phyloP scores from a whole-genome alignment of 163 green algal genomes.

The Chlamydomonas reinhardtii region DNA sequence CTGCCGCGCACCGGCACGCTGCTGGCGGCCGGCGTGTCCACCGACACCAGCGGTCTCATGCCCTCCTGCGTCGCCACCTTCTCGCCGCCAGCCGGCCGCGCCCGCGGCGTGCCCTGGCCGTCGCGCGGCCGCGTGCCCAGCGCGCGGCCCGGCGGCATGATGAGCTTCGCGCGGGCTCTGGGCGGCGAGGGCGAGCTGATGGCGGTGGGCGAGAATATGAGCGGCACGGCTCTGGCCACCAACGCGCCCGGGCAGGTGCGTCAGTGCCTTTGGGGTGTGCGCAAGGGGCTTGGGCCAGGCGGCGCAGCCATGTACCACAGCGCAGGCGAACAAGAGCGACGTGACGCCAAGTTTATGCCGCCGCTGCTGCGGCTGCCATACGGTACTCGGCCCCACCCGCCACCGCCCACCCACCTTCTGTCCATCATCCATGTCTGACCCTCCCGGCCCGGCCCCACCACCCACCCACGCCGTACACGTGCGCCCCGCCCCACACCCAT shows the following conservation, averaged over 20 bases:
- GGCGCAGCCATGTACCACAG: too few relatives aligned
- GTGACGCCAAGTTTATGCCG: too few relatives aligned
- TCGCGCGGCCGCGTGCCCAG: slow-evolving; percentile 9
- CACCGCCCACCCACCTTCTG: too few relatives aligned
- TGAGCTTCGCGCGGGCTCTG: slow-evolving; percentile 16
- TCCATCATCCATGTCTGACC: too few relatives aligned
- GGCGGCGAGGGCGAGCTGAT: slow-evolving; percentile 20
- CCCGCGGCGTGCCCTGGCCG: not conserved
- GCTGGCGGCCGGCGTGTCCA: slow-evolving; percentile 11
- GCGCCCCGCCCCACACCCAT: too few relatives aligned
- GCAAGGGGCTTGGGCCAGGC: not conserved
- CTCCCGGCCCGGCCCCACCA: too few relatives aligned
- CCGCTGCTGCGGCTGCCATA: too few relatives aligned
- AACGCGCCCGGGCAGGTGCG: not conserved
- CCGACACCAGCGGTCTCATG: too few relatives aligned
- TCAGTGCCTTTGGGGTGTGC: not conserved
- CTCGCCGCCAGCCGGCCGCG: not conserved
- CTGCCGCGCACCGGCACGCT: slow-evolving; percentile 29
- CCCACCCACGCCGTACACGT: too few relatives aligned
- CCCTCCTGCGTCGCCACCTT: not conserved
- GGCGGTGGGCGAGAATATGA: slow-evolving; percentile 6
- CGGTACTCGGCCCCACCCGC: too few relatives aligned
- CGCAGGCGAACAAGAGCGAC: too few relatives aligned
- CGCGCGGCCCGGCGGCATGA: not conserved
- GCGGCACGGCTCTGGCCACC: not conserved